A percentile compares a stretch with the other conserved stretches of the same genome.
phyloP scores from a whole-genome alignment of 495 filamentous ascomycete species.

The Podospora tetraspora region DNA sequence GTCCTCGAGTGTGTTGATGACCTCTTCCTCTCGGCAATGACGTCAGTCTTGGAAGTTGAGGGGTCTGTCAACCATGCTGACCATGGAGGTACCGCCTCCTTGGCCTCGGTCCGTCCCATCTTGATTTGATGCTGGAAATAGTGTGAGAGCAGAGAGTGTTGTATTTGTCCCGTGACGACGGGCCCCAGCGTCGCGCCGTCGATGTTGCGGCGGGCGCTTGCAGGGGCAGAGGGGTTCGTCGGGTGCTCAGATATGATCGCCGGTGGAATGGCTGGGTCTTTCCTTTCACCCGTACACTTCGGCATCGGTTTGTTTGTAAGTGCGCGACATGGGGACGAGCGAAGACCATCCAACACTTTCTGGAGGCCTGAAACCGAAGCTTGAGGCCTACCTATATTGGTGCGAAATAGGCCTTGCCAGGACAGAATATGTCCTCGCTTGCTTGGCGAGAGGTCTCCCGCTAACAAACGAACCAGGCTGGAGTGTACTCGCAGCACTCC shows the following conservation, averaged over 20 bases:
- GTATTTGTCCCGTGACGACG: not conserved
- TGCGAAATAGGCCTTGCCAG: too few species aligned
- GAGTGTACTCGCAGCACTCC: too few species aligned
- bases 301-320: too few species aligned
- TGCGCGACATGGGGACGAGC: too few species aligned
- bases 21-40: not conserved
- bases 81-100: not conserved
- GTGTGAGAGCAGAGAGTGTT: too few species aligned
- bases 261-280: not conserved
- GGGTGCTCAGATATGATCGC: not conserved
- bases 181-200: not conserved
- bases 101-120: not conserved
- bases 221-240: not conserved
- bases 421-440: too few species aligned
- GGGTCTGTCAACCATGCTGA: not conserved
- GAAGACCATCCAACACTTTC: too few species aligned
- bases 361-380: too few species aligned
- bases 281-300: too few species aligned
- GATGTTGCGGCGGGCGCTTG: not conserved
- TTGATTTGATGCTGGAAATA: not conserved
- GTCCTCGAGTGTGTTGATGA: not conserved
- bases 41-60: not conserved
- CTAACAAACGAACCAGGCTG: too few species aligned
- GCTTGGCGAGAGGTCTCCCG: too few species aligned
- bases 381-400: too few species aligned